Evolutionary conservation across 2,329 filamentous ascomycete species (phyloP).

Genomic region (Aspergillus bombycis): DNA sequence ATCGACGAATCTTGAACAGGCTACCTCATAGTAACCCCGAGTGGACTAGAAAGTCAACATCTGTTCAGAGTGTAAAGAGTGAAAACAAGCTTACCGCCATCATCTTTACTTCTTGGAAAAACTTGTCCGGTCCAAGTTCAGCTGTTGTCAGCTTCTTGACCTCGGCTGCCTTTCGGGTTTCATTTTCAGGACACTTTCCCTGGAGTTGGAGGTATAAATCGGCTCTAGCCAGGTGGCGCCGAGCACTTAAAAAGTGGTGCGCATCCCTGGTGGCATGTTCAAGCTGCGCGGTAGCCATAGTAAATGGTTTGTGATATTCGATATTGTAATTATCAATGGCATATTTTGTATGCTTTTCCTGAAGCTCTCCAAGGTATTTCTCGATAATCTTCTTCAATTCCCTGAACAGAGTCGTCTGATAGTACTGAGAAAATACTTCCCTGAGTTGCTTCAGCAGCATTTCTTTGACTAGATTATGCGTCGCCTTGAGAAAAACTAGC

Average conservation of each 20-base stretch:
- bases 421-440: constrained; percentile 36
- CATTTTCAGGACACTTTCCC: constrained; percentile 21
- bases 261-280: constrained; percentile 24
- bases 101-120: constrained; percentile 42
- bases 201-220: constrained; percentile 17
- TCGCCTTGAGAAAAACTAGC: constrained; percentile 40
- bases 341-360: constrained; percentile 43
- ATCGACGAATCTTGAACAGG: constrained; percentile 43
- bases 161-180: constrained; percentile 24
- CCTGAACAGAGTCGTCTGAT: constrained; percentile 39
- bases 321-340: constrained; percentile 56
- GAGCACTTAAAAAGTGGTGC: constrained; percentile 12
- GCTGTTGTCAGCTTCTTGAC: constrained; percentile 28
- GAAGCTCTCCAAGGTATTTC: constrained; percentile 50
- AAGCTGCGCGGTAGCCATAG: constrained; percentile 44
- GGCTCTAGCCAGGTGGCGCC: constrained; percentile 26
- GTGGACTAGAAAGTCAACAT: constrained; percentile 33
- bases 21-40: constrained; percentile 45
- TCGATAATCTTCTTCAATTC: constrained; percentile 47
- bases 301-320: constrained; percentile 61
- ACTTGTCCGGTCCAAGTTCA: constrained; percentile 39
- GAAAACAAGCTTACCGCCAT: constrained; percentile 42
- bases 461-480: constrained; percentile 32
- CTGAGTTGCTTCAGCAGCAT: constrained; percentile 53
- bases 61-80: background rate